phyloP scores from a whole-genome alignment of 1,139 yeast genomes.

The Geotrichum siamense region DNA sequence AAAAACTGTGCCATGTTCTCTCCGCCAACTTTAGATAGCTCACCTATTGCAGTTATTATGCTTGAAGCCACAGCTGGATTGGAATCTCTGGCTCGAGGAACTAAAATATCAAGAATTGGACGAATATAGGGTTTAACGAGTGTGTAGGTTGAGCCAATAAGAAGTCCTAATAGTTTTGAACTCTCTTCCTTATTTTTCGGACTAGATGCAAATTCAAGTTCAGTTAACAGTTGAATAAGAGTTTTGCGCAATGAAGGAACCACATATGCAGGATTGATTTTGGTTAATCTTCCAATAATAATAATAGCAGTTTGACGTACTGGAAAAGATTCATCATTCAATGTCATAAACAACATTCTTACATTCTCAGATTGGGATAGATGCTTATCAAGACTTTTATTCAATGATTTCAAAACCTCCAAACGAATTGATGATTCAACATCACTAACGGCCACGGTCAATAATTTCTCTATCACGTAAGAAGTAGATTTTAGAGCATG shows the following conservation, averaged over 20 bases:
- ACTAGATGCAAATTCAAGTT: constrained; percentile 69
- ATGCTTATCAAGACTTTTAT: constrained; percentile 79
- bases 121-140: constrained; percentile 83
- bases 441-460: constrained; percentile 86
- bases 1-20: constrained; percentile 72
- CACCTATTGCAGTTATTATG: constrained; percentile 85
- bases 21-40: constrained; percentile 80
- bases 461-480: constrained; percentile 70
- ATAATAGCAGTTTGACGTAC: constrained; percentile 75
- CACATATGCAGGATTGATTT: constrained; percentile 89
- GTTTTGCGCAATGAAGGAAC: constrained; percentile 88
- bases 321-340: constrained; percentile 83
- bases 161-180: constrained; percentile 63
- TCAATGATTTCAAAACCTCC: constrained; percentile 67
- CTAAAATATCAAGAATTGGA: constrained; percentile 75
- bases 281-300: constrained; percentile 75
- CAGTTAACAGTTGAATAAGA: constrained; percentile 74
- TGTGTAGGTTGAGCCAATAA: constrained; percentile 71
- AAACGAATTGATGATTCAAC: constrained; percentile 76
- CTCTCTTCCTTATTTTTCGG: constrained; percentile 82
- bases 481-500: constrained; percentile 79
- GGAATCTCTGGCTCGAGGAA: constrained; percentile 68
- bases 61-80: constrained; percentile 76
- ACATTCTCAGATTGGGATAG: constrained; percentile 91
- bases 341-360: constrained; percentile 72